Conservation (phyloP, 768 basidiomycete genomes). For the Psilocybe sp. region DNA sequence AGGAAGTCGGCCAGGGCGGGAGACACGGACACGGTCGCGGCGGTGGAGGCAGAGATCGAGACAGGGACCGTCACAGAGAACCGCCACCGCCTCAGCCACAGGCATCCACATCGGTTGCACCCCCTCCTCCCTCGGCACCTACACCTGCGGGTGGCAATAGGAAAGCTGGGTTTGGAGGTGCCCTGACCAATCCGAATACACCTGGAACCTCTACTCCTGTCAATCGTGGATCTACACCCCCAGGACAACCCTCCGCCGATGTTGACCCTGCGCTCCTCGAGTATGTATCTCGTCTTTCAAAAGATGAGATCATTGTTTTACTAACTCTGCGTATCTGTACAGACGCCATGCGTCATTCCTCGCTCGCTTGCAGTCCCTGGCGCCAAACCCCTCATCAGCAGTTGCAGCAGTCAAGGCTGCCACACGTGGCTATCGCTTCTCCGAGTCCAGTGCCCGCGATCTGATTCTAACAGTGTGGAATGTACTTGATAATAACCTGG, state of each 20-base stretch:
- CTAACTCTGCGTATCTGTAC: constrained; percentile 3
- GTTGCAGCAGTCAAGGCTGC: constrained; percentile 68
- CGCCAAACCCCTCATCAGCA: constrained; percentile 56
- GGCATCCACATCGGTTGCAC: constrained; percentile 13
- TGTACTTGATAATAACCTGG: constrained; percentile 46
- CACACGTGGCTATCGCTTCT: constrained; percentile 71
- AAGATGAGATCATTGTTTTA: not conserved
- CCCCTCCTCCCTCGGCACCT: constrained; percentile 16
- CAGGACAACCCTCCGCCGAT: constrained; percentile 40
- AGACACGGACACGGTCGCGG: constrained; percentile 42
- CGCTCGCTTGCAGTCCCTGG: constrained; percentile 55
- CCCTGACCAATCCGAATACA: constrained; percentile 41
- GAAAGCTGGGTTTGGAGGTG: constrained; percentile 61
- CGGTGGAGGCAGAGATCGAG: constrained; percentile 16
- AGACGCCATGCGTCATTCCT: constrained; percentile 72
- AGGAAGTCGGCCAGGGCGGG: constrained; percentile 35
- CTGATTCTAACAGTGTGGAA: constrained; percentile 89
- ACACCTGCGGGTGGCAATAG: constrained; percentile 40
- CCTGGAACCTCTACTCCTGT: constrained; percentile 10
- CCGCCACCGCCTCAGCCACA: constrained; percentile 31
- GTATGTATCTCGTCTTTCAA: constrained; percentile 33
- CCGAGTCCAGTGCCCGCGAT: constrained; percentile 80
- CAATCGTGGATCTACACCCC: constrained; percentile 28
- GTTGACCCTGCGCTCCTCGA: constrained; percentile 52
- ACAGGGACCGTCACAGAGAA: constrained; percentile 42